phyloP scores from a whole-genome alignment of 1,284 basidiomycete genomes.

The Ceratobasidium sp. region DNA sequence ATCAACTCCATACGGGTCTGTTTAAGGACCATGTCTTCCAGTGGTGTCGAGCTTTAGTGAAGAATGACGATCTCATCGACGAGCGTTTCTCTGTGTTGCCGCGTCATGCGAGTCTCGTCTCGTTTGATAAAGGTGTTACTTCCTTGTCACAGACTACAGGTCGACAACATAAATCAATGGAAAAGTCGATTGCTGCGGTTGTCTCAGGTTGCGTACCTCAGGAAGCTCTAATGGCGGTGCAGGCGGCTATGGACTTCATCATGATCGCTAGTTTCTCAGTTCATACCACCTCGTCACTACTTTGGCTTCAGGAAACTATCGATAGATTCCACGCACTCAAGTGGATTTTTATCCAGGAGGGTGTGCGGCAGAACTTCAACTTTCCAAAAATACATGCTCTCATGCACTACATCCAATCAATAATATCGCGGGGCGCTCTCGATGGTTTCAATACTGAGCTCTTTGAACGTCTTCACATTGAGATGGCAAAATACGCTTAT shows the following conservation, averaged over 20 bases:
- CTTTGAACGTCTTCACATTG: conserved; percentile 41
- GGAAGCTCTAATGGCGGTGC: neutral
- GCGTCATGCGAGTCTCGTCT: neutral
- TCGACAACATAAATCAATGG: conserved; percentile 7
- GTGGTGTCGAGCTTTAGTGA: conserved; percentile 40
- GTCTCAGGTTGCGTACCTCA: neutral
- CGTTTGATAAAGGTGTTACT: conserved; percentile 32
- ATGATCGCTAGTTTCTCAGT: conserved; percentile 38
- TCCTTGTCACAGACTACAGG: conserved; percentile 13
- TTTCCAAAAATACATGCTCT: conserved; percentile 36
- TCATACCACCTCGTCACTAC: conserved; percentile 43
- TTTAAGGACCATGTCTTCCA: conserved; percentile 48
- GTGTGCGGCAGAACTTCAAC: conserved; percentile 14
- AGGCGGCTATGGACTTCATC: conserved; percentile 43
- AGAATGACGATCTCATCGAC: neutral
- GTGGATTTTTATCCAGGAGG: conserved; percentile 44
- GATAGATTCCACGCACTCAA: conserved; percentile 45
- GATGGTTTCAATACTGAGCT: conserved; percentile 37
- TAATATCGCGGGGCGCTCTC: conserved; percentile 8
- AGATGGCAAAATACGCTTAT: conserved; percentile 28
- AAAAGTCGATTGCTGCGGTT: neutral
- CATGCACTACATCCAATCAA: conserved; percentile 24
- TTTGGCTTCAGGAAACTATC: conserved; percentile 39
- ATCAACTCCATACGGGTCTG: conserved; percentile 53
- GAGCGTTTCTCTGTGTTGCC: conserved; percentile 5